Conservation (phyloP, 139 green algal species). For the Deuterostichococcus epilithicus region DNA sequence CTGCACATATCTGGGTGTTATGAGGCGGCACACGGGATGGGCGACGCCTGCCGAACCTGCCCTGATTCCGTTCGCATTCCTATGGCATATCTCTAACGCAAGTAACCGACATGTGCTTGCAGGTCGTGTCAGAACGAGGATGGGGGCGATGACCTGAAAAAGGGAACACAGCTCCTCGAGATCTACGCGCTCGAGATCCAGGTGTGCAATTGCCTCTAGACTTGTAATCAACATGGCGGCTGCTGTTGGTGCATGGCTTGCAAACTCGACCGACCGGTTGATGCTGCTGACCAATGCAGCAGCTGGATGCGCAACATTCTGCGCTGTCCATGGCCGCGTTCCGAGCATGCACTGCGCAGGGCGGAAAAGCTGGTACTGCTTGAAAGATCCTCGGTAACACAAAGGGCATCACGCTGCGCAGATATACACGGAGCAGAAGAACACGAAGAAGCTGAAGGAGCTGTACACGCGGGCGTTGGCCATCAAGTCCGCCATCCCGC, state of each 20-base stretch:
- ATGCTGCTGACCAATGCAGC: not conserved
- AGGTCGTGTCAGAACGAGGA: slow-evolving; percentile 85
- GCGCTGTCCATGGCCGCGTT: too few species aligned
- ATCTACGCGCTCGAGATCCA: slow-evolving; percentile 98
- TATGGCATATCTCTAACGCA: too few species aligned
- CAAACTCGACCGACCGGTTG: not conserved
- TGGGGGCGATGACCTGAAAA: slow-evolving; percentile 90
- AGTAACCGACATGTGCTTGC: slow-evolving; percentile 3
- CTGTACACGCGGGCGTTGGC: slow-evolving; percentile 70
- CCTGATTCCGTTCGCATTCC: too few species aligned
- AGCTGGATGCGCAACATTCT: too few species aligned
- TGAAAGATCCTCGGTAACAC: not conserved
- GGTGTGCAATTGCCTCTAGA: slow-evolving; percentile 19
- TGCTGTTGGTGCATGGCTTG: not conserved
- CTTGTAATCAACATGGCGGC: not conserved
- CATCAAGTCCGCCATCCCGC: slow-evolving; percentile 93
- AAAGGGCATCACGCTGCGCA: slow-evolving; percentile 17
- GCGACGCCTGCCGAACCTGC: too few species aligned
- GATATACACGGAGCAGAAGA: slow-evolving; percentile 88
- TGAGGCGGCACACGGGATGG: not conserved
- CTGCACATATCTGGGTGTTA: too few species aligned
- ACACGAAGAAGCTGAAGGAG: slow-evolving; percentile 92
- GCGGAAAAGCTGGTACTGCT: too few species aligned
- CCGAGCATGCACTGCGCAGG: not conserved
- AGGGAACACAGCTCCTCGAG: slow-evolving; percentile 98